Evolutionary conservation across 2,329 filamentous ascomycete species (phyloP), one percentile per base, ranked within the genome.

Genomic region (Periconia digitata): DNA sequence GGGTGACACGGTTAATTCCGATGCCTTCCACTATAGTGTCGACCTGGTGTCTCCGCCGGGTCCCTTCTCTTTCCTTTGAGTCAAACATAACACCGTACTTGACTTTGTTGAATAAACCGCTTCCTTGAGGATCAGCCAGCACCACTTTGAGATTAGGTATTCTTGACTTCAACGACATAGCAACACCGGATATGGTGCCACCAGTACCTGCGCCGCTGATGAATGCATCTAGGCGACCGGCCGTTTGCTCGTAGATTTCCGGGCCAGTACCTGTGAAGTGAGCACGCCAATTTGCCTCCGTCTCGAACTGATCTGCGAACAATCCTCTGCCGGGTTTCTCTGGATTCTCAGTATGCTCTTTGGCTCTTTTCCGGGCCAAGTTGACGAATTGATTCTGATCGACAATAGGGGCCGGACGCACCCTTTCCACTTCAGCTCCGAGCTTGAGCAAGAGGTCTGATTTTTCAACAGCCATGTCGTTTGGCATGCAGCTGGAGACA

Each of bases 291-390:
- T 99, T 99, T 24, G 91, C 89, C 43, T 84, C 78, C 21, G 88
- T 92, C 74, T 99, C 94, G 66, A 99, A 99, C 68, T 99, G 94
- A 70, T 99, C 89, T 1, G 92, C 91, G 68, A 97, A 99, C 73
- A 95, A 92, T 18, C 94, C 94, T 43, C 83, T 79, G 55, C 90
- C 92, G 29, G 77, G 79, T 59, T 83, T 82, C 12, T 71, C 63
- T 1, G 75, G 67, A 8, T 77, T 75, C 0, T 70, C 74, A 0
- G 86, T 89, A 67, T 97, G 92, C 58, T 90, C 85, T 43, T 72
- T 72, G 0, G 94, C 92, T 43, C 90, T 84, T 18, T 81, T 79
- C 21, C 90, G 83, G 7, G 94, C 94, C 4, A 91, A 82, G 75
- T 99, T 97, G 67, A 99, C 94, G 67, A 95, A 99, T 73, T 99